Percentiles rank a stretch among this genome's conserved stretches.
These are phyloP conservation scores for Kwoniella bestiolae DNA, from an alignment of 768 basidiomycete genomes.

Conservation along the genomic window DNA sequence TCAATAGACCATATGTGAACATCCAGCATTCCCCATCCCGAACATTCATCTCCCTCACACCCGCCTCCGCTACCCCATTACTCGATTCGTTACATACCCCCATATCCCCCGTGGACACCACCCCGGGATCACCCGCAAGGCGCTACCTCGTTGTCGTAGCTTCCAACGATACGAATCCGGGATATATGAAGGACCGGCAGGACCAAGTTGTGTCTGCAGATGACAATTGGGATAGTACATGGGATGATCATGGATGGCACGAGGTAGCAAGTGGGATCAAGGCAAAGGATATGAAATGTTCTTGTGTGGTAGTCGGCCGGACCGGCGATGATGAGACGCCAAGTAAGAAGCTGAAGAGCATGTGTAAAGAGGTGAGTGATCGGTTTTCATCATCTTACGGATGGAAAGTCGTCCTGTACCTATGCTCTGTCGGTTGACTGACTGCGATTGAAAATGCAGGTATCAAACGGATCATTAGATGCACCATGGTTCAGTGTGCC, in stretches of 20 bases:
- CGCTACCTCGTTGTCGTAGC: conserved; percentile 26
- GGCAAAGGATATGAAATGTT: conserved; percentile 26
- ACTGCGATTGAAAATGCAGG: neutral
- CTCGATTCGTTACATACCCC: conserved; percentile 20
- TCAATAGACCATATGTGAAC: neutral
- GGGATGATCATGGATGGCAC: conserved; percentile 33
- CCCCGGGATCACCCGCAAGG: conserved; percentile 9
- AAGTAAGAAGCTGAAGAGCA: conserved; percentile 22
- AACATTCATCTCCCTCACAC: conserved; percentile 25
- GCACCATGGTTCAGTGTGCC: conserved; percentile 34
- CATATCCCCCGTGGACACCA: neutral
- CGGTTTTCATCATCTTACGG: neutral
- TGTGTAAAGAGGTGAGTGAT: conserved; percentile 27
- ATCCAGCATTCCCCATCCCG: conserved; percentile 16
- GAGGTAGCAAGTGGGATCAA: conserved; percentile 17
- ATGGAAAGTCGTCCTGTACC: too few relatives aligned
- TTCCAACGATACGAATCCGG: neutral
- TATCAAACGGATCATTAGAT: conserved; percentile 14
- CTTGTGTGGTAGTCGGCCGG: conserved; percentile 21
- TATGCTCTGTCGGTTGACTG: too few relatives aligned
- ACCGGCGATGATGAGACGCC: neutral
- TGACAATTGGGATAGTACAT: conserved; percentile 13
- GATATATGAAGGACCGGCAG: neutral
- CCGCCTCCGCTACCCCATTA: conserved; percentile 14
- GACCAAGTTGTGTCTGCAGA: neutral